Base-by-base conservation (phyloP, 116 monocot genomes). In the Iris pallida region DNA sequence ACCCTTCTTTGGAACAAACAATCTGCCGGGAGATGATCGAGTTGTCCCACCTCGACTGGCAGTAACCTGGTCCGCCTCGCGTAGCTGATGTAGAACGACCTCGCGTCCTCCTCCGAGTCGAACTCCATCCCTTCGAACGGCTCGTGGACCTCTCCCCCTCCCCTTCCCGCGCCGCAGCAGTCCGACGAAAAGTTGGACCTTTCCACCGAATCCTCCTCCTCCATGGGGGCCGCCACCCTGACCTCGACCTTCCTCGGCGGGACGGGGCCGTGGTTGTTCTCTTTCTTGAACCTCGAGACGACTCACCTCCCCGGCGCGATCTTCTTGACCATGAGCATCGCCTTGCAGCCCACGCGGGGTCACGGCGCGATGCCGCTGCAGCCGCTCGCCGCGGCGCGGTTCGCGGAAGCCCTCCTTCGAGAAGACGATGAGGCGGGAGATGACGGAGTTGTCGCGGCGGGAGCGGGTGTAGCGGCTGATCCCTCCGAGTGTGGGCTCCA, bases 51-150 rank as follows among this genome's bases (percentile, higher is more conserved):
- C 81, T 86, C 61, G 86, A 86, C 42, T 81, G 75, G 58, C 81
- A 73, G 40, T 76, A 86, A 86, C 40, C 86, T 81, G 60, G 70
- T 70, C 19, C 76, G 72, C 56, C 75, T 15, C 13, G 86, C 81
- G 63, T 86, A 86, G 16, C 71, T 42, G 64, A 53, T 48, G 60
- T 86, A 86, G 64, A 73, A 86, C 40, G 41, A 20, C 45, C 47
- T 81, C 7, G 79, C 86, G 65, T 60, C 66, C 20, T 81, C 86
- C 53, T 86, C 86, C 64, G 86, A 79, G 43, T 86, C 81, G 70
- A 86, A 86, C 66, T 86, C 79, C 86, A 86, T 81, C 15, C 86
- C 82, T 75, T 81, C 79, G 59, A 76, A 76, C 57, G 86, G 86
- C 65, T 86, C 86, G 42, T 66, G 20, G 18, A 65, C 41, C 6